phyloP scores from a whole-genome alignment of 2,329 filamentous ascomycete genomes.

The Pseudogymnoascus sp. region DNA sequence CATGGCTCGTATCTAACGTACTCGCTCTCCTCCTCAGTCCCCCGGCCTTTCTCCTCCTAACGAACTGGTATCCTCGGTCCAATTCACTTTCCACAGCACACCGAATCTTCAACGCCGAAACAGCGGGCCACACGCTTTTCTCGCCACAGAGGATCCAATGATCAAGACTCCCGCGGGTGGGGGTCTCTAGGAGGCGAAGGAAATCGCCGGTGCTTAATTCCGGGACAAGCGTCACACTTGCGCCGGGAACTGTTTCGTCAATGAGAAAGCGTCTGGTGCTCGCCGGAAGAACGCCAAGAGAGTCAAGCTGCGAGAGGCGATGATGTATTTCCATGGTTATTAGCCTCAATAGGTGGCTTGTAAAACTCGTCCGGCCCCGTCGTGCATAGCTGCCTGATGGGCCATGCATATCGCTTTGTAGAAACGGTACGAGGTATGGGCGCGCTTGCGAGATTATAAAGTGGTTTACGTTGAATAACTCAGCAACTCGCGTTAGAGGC shows the following conservation, averaged over 20 bases:
- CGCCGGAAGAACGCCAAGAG: conserved; percentile 63
- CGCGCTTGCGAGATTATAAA: conserved; percentile 91
- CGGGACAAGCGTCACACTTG: conserved; percentile 75
- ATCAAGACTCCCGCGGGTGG: conserved; percentile 66
- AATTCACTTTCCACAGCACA: conserved; percentile 84
- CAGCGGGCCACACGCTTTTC: conserved; percentile 82
- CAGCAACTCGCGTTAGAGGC: conserved; percentile 55
- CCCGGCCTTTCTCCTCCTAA: conserved; percentile 48
- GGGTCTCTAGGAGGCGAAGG: conserved; percentile 72
- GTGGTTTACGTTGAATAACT: conserved; percentile 73
- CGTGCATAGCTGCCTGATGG: conserved; percentile 57
- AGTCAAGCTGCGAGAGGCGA: conserved; percentile 73
- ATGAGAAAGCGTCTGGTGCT: conserved; percentile 70
- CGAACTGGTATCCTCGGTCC: conserved; percentile 76
- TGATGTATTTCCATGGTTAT: conserved; percentile 73
- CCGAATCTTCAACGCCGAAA: conserved; percentile 72
- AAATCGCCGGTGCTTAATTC: conserved; percentile 70
- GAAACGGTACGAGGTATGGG: conserved; percentile 81
- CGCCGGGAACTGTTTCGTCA: conserved; percentile 73
- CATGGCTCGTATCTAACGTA: conserved; percentile 26
- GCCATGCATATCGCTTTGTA: conserved; percentile 74
- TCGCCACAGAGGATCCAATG: conserved; percentile 86
- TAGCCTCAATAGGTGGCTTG: conserved; percentile 57
- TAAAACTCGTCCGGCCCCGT: conserved; percentile 52
- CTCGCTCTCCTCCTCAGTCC: conserved; percentile 29